Base-by-base conservation (phyloP, 495 filamentous ascomycete species). In the Penicillium ochrochloron region DNA sequence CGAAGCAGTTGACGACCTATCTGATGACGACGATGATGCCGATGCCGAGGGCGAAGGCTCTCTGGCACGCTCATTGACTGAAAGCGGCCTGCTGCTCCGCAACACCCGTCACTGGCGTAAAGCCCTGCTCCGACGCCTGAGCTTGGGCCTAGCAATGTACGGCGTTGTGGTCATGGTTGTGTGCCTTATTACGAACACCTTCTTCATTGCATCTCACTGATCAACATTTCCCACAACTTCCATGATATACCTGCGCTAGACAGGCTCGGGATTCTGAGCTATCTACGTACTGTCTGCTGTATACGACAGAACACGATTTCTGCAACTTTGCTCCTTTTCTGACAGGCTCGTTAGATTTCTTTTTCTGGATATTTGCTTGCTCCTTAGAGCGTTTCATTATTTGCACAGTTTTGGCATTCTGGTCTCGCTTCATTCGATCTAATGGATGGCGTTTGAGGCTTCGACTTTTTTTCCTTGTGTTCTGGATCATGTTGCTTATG, bases 131-230 rank as follows among this genome's bases (percentile, higher is more conserved):
- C 80, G 95, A 59, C 88, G 84, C 69, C 75, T 92, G 58, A 88
- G 92, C 59, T 76, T 98, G 27, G 89, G 80, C 5, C 79, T 99
- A 62, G 89, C 90, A 5, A 79, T 92, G 19, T 99, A 98, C 77
- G 95, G 95, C 10, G 60, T 90, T 7, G 72, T 91, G 55, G 92
- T 99, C 41, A 99, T 99, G 95, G 78, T 91, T 10, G 86, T 93
- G 46, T 98, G 94, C 72, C 76, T 99, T 68, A 77, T 84, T 39
- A 93, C 93, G 71, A 97, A 97, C 73, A 88, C 88, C 11, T 86
- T 94, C 67, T 92, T 92, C 54, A 77, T 86, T 60, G 83, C 83
- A 51, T 82, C 83, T 23, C 80, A 84, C 75, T 88, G 70, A 70
- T 51, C 14, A 23, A n/a, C 15, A 19, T 41, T 59, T 37, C 0